A percentile compares a stretch with the other conserved stretches of the same genome.
These are phyloP conservation scores for Puccinia polysora DNA, from an alignment of 1,284 basidiomycete genomes.

Conservation along the genomic window DNA sequence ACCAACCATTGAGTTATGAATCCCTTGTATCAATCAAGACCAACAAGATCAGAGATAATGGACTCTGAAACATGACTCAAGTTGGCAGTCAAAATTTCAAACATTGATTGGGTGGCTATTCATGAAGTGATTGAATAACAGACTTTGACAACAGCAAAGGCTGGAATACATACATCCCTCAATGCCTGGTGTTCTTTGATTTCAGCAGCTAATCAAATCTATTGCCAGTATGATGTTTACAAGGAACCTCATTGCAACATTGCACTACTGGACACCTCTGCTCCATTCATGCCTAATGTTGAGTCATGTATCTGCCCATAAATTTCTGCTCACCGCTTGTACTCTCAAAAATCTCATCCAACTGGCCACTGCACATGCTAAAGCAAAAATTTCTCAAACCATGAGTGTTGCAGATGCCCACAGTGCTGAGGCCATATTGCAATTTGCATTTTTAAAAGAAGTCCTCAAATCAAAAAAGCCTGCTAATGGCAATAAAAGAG, in stretches of 20 bases:
- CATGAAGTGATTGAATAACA: constrained; percentile 99
- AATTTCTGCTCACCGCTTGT: constrained; percentile 93
- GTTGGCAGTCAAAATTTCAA: constrained; percentile 99
- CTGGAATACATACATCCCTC: constrained; percentile 95
- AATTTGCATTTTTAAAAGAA: constrained; percentile 96
- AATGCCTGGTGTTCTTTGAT: constrained; percentile 97
- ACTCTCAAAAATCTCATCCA: constrained; percentile 98
- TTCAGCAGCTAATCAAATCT: constrained; percentile 97
- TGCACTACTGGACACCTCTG: constrained; percentile 72
- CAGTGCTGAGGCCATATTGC: constrained; percentile 88
- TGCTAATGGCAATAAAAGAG: constrained; percentile 58
- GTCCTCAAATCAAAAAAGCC: constrained; percentile 65
- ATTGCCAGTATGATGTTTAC: constrained; percentile 99
- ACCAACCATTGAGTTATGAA: too few relatives aligned
- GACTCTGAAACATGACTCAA: too few relatives aligned
- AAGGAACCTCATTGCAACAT: constrained; percentile 99
- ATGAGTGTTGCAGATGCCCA: constrained; percentile 82
- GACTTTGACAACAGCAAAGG: constrained; percentile 98
- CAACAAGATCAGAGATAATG: too few relatives aligned
- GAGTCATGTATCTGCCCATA: constrained; percentile 59
- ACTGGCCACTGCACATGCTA: constrained; percentile 94
- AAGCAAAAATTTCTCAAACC: constrained; percentile 78
- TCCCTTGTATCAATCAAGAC: too few relatives aligned
- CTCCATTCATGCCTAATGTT: background rate
- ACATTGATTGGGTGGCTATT: constrained; percentile 97